Percentiles rank a stretch among this genome's conserved stretches.
Conservation (phyloP, 495 filamentous ascomycete species). For the Monascus purpureus region DNA sequence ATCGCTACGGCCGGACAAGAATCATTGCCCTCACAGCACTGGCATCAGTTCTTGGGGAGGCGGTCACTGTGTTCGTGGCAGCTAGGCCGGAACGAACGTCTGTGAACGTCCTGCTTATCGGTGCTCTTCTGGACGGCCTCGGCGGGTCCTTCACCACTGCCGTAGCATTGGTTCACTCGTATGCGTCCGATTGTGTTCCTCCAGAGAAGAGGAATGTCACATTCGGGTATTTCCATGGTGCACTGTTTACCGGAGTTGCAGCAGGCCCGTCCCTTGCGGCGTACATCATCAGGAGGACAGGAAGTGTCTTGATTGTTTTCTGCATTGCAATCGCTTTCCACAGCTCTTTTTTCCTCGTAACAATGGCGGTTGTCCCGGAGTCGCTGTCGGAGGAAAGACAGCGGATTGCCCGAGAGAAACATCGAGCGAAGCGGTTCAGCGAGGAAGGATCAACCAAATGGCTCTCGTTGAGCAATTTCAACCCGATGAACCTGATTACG, state of each 20-base stretch:
- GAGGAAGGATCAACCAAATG: conserved; percentile 6
- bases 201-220: conserved; percentile 65
- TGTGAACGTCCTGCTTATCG: conserved; percentile 61
- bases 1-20: conserved; percentile 68
- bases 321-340: conserved; percentile 63
- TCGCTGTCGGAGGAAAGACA: conserved; percentile 60
- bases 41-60: conserved; percentile 54
- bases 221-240: conserved; percentile 81
- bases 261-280: conserved; percentile 69
- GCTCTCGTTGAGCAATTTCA: conserved; percentile 13
- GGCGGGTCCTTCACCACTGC: conserved; percentile 74
- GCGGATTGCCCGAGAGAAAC: conserved; percentile 50
- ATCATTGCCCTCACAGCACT: conserved; percentile 53
- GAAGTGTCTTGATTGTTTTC: conserved; percentile 58
- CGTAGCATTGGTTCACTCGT: conserved; percentile 69
- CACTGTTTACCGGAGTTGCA: conserved; percentile 75
- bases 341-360: conserved; percentile 49
- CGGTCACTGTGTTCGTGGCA: conserved; percentile 61
- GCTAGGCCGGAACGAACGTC: conserved; percentile 56
- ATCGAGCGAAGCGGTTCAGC: conserved; percentile 17
- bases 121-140: conserved; percentile 63
- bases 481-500: conserved; percentile 47
- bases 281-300: conserved; percentile 56
- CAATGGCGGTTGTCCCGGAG: conserved; percentile 64
- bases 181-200: conserved; percentile 75